Base-by-base conservation (phyloP, 306 rosid species). In the Castanea sativa region DNA sequence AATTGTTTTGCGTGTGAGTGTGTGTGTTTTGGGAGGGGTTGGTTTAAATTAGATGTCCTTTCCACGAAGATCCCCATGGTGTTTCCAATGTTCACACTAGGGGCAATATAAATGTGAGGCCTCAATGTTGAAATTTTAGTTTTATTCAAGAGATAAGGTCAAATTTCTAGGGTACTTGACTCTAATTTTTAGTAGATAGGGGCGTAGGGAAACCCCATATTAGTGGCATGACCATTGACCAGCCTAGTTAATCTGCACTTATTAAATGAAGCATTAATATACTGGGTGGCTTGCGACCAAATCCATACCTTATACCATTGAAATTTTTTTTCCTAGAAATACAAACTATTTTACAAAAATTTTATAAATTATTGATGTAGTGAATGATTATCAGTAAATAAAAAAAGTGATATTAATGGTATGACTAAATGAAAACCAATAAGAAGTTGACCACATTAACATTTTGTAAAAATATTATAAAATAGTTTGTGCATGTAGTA, bases 21-120 rank as follows among this genome's bases (percentile, higher is more conserved):
- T 41, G 45, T 41, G 12, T 41, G 12, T 41, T 41, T 2, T 41
- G 45, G 45, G 45, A 1, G 11, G 30, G 64, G 30, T n/a, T 58
- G 53, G 5, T 55, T 32, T 49, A 78, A 56, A 38, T 75, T 75
- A 75, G 51, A 68, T 51, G 57, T 78, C 77, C 79, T 71, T 78
- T 64, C 76, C 61, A 12, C 74, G 74, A 23, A 61, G 76, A 82
- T 82, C 70, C 69, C n/a, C 49, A 45, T 60, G 77, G 51, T 52
- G 32, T 67, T 45, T 30, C 43, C 52, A 68, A 57, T 73, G 70
- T 5, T 5, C 69, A 29, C 41, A 15, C 65, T 59, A 59, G 65
- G 5, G 65, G 4, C 65, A 59, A 21, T 21, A 3, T 8, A 41
- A 41, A 41, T 41, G 45, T 20, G 65, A 21, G 21, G 65, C 15